A percentile compares a stretch with the other conserved stretches of the same genome.
phyloP scores from a whole-genome alignment of 805 yeast genomes.

The Yarrowia deformans region DNA sequence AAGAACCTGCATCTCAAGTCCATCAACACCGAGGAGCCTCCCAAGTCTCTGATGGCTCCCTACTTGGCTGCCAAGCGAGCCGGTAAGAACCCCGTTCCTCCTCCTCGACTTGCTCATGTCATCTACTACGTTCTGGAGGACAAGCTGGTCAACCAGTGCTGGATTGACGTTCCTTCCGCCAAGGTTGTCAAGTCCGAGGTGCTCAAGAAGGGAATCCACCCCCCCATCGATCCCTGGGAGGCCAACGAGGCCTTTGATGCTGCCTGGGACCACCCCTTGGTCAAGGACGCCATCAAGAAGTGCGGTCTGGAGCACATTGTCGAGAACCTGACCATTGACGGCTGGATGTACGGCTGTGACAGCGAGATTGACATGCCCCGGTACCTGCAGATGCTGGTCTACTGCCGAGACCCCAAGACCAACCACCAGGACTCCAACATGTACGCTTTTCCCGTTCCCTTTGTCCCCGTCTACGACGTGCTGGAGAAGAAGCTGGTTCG shows the following conservation, averaged over 20 bases:
- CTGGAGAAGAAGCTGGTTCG: slow-evolving; percentile 66
- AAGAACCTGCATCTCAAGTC: slow-evolving; percentile 49
- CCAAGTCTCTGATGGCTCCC: slow-evolving; percentile 72
- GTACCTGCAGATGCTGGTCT: slow-evolving; percentile 73
- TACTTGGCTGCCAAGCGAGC: slow-evolving; percentile 71
- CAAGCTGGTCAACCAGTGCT: slow-evolving; percentile 67
- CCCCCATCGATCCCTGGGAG: slow-evolving; percentile 77
- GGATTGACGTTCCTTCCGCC: slow-evolving; percentile 68
- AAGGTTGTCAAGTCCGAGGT: slow-evolving; percentile 64
- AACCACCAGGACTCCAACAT: slow-evolving; percentile 50
- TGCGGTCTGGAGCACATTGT: slow-evolving; percentile 53
- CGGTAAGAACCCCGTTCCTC: slow-evolving; percentile 58
- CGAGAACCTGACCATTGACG: slow-evolving; percentile 65
- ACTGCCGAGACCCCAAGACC: slow-evolving; percentile 69
- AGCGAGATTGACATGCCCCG: slow-evolving; percentile 54
- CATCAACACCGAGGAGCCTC: slow-evolving; percentile 63
- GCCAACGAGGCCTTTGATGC: slow-evolving; percentile 60
- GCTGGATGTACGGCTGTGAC: slow-evolving; percentile 89
- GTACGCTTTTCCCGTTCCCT: slow-evolving; percentile 72
- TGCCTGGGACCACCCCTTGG: slow-evolving; percentile 61
- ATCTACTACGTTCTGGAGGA: slow-evolving; percentile 66
- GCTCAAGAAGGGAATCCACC: slow-evolving; percentile 68
- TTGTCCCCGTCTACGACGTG: slow-evolving; percentile 78
- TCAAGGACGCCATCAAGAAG: slow-evolving; percentile 70
- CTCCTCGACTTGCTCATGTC: slow-evolving; percentile 72